These are phyloP conservation scores for Didymella pinodella DNA, from an alignment of 2,329 filamentous ascomycete genomes.

Conservation along the genomic window DNA sequence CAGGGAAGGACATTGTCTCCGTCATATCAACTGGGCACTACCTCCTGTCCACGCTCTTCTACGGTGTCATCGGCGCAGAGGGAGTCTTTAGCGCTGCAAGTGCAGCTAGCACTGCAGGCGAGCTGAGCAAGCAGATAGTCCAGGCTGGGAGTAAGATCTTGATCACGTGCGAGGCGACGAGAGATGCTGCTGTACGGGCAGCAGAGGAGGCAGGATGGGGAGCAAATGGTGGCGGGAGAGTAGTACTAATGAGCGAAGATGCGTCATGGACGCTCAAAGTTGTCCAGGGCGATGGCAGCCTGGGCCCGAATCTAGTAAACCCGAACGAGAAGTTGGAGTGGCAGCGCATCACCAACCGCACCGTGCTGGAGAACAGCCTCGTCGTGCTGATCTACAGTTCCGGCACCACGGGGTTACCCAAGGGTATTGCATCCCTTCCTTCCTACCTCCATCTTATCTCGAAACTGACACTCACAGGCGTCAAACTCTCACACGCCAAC, in stretches of 20 bases:
- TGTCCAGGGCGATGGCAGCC: constrained; percentile 39
- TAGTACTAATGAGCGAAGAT: constrained; percentile 61
- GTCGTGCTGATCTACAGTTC: constrained; percentile 58
- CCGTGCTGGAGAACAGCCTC: constrained; percentile 56
- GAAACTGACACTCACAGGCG: constrained; percentile 32
- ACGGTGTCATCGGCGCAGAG: constrained; percentile 65
- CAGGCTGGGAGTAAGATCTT: constrained; percentile 55
- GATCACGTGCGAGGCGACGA: constrained; percentile 59
- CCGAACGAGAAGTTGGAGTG: constrained; percentile 59
- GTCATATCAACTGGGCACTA: constrained; percentile 65
- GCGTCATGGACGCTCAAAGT: constrained; percentile 47
- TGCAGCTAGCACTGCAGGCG: constrained; percentile 59
- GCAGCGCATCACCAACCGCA: constrained; percentile 61
- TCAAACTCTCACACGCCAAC: constrained; percentile 56
- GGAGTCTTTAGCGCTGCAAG: constrained; percentile 67
- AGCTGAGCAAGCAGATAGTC: constrained; percentile 60
- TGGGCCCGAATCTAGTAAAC: constrained; percentile 36
- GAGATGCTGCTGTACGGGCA: constrained; percentile 57
- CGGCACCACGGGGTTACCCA: constrained; percentile 59
- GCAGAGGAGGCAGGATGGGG: constrained; percentile 59
- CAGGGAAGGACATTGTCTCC: constrained; percentile 61
- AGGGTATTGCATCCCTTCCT: constrained; percentile 39
- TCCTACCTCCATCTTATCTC: background rate
- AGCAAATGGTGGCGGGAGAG: constrained; percentile 48
- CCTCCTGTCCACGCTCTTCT: constrained; percentile 63